phyloP scores from a whole-genome alignment of 768 basidiomycete species.

The Hypholoma sublateritium region DNA sequence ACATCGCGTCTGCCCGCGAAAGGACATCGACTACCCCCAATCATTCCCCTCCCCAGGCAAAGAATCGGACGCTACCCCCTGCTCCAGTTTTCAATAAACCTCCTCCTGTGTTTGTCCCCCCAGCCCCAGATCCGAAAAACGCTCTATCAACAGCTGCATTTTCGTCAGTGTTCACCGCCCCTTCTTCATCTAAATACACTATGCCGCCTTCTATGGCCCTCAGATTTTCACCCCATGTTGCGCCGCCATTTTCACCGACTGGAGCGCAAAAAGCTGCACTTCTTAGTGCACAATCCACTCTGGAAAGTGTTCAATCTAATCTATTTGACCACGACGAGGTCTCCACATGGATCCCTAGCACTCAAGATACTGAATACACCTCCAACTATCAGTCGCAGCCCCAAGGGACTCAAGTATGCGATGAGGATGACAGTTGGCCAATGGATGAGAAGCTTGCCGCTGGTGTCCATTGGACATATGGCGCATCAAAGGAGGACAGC shows the following conservation, averaged over 20 bases:
- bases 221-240: constrained; percentile 35
- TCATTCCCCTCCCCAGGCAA: constrained; percentile 45
- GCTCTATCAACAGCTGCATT: constrained; percentile 11
- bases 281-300: constrained; percentile 52
- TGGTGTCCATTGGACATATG: constrained; percentile 63
- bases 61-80: constrained; percentile 27
- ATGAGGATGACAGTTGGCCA: constrained; percentile 78
- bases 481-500: constrained; percentile 60
- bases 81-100: constrained; percentile 64
- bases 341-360: constrained; percentile 56
- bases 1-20: constrained; percentile 20
- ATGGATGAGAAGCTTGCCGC: constrained; percentile 62
- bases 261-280: constrained; percentile 23
- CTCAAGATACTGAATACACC: constrained; percentile 60
- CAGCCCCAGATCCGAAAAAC: constrained; percentile 24
- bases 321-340: constrained; percentile 48
- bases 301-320: constrained; percentile 53
- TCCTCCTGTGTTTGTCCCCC: constrained; percentile 50
- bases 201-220: constrained; percentile 45
- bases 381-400: constrained; percentile 34
- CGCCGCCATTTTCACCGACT: constrained; percentile 26
- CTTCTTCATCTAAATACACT: constrained; percentile 17
- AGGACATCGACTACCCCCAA: constrained; percentile 59
- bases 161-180: constrained; percentile 16
- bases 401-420: constrained; percentile 30